Evolutionary conservation across 768 basidiomycete genomes (phyloP).

Genomic region (Sistotremastrum niveocremeum): DNA sequence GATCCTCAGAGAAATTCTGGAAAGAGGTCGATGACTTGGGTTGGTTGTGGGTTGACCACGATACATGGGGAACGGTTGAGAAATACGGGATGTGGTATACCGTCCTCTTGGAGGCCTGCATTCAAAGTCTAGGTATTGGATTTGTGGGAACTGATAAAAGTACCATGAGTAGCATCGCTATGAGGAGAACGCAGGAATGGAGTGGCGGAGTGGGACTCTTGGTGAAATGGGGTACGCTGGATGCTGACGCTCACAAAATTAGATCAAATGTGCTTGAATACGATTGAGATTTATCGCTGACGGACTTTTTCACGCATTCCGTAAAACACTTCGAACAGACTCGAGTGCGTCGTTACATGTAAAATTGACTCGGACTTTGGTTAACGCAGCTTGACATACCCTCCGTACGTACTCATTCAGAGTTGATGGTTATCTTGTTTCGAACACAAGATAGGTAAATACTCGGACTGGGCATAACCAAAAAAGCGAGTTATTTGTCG

Average conservation of each 20-base stretch:
- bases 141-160: conserved; percentile 16
- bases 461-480: too few relatives aligned
- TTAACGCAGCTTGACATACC: too few relatives aligned
- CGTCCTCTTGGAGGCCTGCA: conserved; percentile 11
- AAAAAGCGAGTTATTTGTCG: too few relatives aligned
- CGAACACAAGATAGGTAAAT: too few relatives aligned
- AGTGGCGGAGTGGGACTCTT: conserved; percentile 4
- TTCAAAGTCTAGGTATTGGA: conserved; percentile 14
- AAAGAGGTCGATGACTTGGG: conserved; percentile 8
- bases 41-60: conserved; percentile 12
- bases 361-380: too few relatives aligned
- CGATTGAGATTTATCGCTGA: too few relatives aligned
- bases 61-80: conserved; percentile 7
- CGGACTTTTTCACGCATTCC: too few relatives aligned
- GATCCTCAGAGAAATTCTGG: conserved; percentile 5
- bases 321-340: too few relatives aligned
- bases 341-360: too few relatives aligned
- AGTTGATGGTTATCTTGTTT: too few relatives aligned
- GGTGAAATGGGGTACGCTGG: not conserved
- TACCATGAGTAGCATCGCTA: conserved; percentile 14
- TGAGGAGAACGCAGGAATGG: conserved; percentile 14
- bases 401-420: too few relatives aligned
- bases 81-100: conserved; percentile 8
- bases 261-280: too few relatives aligned
- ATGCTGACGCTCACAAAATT: not conserved